phyloP scores from a whole-genome alignment of 257 asterid species.

The Fraxinus pennsylvanica region DNA sequence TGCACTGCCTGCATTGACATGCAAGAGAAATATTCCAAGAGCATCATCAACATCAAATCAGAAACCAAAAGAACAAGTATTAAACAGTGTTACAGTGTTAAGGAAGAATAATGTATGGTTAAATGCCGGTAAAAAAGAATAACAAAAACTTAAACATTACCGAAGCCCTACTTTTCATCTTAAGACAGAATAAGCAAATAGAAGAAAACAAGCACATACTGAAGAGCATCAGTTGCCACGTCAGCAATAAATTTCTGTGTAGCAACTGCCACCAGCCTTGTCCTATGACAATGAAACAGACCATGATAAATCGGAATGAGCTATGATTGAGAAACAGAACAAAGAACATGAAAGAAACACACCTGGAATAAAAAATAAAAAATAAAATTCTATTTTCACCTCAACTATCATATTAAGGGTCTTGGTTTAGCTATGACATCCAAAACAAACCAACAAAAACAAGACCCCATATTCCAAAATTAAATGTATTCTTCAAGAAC shows the following conservation, averaged over 20 bases:
- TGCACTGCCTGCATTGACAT: constrained; percentile 70
- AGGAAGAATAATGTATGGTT: not conserved
- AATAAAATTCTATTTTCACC: not conserved
- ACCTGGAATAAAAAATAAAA: too few relatives aligned
- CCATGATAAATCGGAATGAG: constrained; percentile 5
- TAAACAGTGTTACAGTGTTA: not conserved
- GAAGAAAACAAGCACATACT: constrained; percentile 50
- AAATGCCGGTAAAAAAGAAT: not conserved
- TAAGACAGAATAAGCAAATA: constrained; percentile 5
- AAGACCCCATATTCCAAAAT: not conserved
- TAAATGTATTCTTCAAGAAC: not conserved
- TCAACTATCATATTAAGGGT: not conserved
- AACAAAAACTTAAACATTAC: not conserved
- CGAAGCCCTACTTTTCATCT: not conserved
- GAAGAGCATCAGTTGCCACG: constrained; percentile 96
- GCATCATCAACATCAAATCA: constrained; percentile 1
- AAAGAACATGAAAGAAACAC: not conserved
- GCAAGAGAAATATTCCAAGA: constrained; percentile 20
- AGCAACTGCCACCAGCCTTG: constrained; percentile 96
- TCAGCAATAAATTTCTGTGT: constrained; percentile 97
- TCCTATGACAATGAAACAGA: constrained; percentile 39
- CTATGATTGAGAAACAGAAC: not conserved
- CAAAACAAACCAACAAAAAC: not conserved
- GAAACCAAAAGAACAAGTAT: constrained; percentile 4
- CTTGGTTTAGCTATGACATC: not conserved